phyloP scores from a whole-genome alignment of 495 filamentous ascomycete genomes.

The Usnea hakonensis region DNA sequence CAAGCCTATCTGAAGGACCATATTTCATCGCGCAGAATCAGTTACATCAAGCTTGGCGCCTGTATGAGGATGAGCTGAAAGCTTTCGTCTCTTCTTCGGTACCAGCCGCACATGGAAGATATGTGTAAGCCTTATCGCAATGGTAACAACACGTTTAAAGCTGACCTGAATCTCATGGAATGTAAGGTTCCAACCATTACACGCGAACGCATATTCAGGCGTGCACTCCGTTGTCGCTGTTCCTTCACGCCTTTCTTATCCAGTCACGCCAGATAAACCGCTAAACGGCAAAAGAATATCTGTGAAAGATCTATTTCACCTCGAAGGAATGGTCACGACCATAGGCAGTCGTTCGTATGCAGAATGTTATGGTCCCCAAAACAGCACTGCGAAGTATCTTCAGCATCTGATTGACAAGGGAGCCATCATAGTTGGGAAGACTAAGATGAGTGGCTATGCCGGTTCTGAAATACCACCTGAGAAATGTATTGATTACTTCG shows the following conservation, averaged over 20 bases:
- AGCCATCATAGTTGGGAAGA: slow-evolving; percentile 18
- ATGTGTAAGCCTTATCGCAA: too few species aligned
- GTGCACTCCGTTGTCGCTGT: too few species aligned
- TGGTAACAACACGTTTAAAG: too few species aligned
- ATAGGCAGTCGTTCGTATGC: slow-evolving; percentile 25
- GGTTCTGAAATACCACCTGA: slow-evolving; percentile 17
- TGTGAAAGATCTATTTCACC: slow-evolving; percentile 31
- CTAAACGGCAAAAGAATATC: slow-evolving; percentile 28
- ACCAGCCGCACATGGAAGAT: too few species aligned
- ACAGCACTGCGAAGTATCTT: slow-evolving; percentile 12
- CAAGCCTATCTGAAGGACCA: too few species aligned
- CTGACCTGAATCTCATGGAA: too few species aligned
- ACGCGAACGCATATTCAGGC: too few species aligned
- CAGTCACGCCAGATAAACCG: slow-evolving; percentile 11
- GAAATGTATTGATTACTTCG: slow-evolving; percentile 29
- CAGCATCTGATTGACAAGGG: slow-evolving; percentile 27
- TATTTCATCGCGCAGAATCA: too few species aligned
- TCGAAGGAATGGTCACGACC: slow-evolving; percentile 26
- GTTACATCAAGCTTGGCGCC: too few species aligned
- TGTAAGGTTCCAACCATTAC: too few species aligned
- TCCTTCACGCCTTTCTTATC: background rate
- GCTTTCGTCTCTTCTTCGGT: too few species aligned
- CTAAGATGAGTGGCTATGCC: slow-evolving; percentile 10
- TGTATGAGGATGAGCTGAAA: too few species aligned
- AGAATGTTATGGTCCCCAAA: slow-evolving; percentile 19